Base-by-base conservation (phyloP, 2,329 filamentous ascomycete genomes). In the Chrysosporium queenslandicum region DNA sequence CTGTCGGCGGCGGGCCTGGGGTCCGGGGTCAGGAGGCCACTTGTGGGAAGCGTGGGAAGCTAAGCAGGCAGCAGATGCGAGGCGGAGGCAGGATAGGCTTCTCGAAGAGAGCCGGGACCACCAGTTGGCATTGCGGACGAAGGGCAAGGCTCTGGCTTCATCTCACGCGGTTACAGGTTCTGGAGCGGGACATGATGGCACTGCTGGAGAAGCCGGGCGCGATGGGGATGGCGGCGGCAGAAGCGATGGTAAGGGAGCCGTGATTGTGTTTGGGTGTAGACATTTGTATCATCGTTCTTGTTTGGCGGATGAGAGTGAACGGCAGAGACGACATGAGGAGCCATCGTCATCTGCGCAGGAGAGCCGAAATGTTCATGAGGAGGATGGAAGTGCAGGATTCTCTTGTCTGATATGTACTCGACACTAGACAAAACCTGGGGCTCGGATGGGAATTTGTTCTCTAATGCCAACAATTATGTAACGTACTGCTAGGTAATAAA, bases 11-110 rank as follows among this genome's bases (percentile, higher is more conserved):
- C 77, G 90, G 5, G 79, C 89, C 1, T 98, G 92, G 91, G 94
- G 92, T 0, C 88, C 90, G 0, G 90, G 89, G 0, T 83, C 88
- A 0, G 85, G 86, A 0, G 78, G 80, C 0, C 78, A 81, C 34
- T 78, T 94, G 1, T 95, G 88, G 74, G 82, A 86, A 47, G 83
- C 83, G 0, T 97, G 88, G 89, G 82, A 92, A 66, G 76, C 78
- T 52, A 79, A 73, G 58, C 70, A 71, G 54, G 62, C 63, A 16
- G 59, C 67, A 53, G 61, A 59, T 27, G 55, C 60, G n/a, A 60
- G 64, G 39, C 64, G 59, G 47, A 65, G 63, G 25, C 58, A 64
- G 29, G 58, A 58, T 16, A 63, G 58, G 45, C 61, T 60, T 14
- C 49, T 62, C n/a, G 64, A 67, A 50, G 59, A 62, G 23, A 58